Conservation (phyloP, 73 alveolate genomes). For the Paramecium pentaurelia region DNA sequence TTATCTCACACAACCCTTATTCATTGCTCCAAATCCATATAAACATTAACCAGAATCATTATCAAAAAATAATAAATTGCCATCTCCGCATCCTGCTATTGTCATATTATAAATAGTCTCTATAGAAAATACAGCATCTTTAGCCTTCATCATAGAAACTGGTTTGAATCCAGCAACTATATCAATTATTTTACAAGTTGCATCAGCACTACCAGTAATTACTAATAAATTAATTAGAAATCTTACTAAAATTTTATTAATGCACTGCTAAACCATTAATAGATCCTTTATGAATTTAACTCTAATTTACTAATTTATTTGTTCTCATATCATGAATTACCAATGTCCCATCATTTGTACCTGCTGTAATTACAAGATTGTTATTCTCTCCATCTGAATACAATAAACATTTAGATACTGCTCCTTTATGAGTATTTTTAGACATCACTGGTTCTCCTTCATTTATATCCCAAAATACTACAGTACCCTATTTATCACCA, state of each 20-base stretch:
- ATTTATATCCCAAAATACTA: constrained; percentile 84
- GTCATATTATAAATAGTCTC: constrained; percentile 85
- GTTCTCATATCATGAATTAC: constrained; percentile 93
- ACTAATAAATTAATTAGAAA: constrained; percentile 15
- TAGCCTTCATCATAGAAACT: constrained; percentile 84
- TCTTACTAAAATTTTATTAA: constrained; percentile 36
- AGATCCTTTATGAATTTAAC: constrained; percentile 93
- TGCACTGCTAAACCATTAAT: constrained; percentile 68
- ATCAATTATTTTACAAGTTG: constrained; percentile 85
- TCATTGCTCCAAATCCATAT: constrained; percentile 82
- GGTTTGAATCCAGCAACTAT: constrained; percentile 81
- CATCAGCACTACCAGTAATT: constrained; percentile 96
- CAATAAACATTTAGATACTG: constrained; percentile 83
- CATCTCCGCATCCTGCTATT: constrained; percentile 98
- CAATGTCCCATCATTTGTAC: constrained; percentile 92
- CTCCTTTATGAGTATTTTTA: constrained; percentile 83
- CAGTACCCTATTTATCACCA: constrained; percentile 91
- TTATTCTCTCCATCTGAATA: constrained; percentile 90
- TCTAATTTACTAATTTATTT: constrained; percentile 71
- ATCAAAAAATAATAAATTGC: constrained; percentile 90
- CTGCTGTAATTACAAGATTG: constrained; percentile 87
- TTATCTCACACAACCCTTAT: constrained; percentile 51
- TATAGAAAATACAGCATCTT: constrained; percentile 97
- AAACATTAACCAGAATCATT: constrained; percentile 88
- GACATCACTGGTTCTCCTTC: constrained; percentile 62